Evolutionary conservation across 2,329 filamentous ascomycete genomes (phyloP), one percentile per base, ranked within the genome.

Genomic region (Endocalyx cinctus): DNA sequence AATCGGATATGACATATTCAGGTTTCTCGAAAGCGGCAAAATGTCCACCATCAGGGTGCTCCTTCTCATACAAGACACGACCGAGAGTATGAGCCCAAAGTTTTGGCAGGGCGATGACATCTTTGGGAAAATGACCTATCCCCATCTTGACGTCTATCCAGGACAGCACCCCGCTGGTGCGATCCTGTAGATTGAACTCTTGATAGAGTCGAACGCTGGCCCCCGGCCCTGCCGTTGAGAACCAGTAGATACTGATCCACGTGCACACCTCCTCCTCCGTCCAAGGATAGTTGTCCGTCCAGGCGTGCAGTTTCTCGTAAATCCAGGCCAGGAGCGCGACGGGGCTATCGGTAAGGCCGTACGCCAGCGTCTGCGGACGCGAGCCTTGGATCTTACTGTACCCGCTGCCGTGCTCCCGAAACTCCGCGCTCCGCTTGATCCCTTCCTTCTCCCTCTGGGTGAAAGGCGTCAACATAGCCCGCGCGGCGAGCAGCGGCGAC

Each of bases 271-370:
- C 82, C 31, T 86, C 81, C 35, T 84, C 77, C 0, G 74, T 79
- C 82, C 82, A 87, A 0, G 70, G 60, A 48, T 86, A 86, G 1
- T 44, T 47, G 45, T 87, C 82, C 0, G 77, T 79, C 84, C 83
- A 88, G 42, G 82, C 77, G 38, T 79, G 73, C 16, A 88, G 58
- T 51, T 88, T 88, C 57, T 88, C 84, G 41, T 82, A 82, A 16
- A 87, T 76, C 84, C 84, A 88, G 0, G 81, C 74, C 1, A 88
- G 62, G 4, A 87, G 58, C 0, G 70, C 81, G 0, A 84, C 70
- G 0, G 84, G 84, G 3, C 70, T 78, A 51, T 87, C 82, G 1
- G 72, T 66, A 2, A 87, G 64, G 0, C 69, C 74, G 47, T 83
- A 84, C 0, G 77, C 78, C 0, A 87, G 49, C 0, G 84, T 87